Base-by-base conservation (phyloP, 352 stramenopile species). In the Phytophthora citricola region DNA sequence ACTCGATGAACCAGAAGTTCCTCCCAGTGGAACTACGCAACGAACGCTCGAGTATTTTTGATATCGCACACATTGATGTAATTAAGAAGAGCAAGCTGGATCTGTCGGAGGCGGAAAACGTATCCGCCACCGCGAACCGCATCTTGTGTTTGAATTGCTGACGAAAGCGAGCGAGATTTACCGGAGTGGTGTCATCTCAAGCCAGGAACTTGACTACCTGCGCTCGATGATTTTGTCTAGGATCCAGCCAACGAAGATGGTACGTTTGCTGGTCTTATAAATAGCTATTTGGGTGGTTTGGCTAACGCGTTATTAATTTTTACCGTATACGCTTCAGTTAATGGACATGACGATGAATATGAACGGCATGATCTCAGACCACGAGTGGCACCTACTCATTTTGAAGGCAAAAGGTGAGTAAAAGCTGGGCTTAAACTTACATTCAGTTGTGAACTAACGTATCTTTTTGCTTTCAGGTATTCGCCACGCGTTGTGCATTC, bases 121-220 rank as follows among this genome's bases (percentile, higher is more conserved):
- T 4, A 95, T 95, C 65, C 85, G 85, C 2, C 84, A 92, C 61
- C 83, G 87, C 5, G 87, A 95, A 41, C 87, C 85, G 36, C 87
- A 95, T 66, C 73, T 92, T 22, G 80, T 93, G 36, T 92, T 95
- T 61, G 87, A 92, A 31, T 58, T 92, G 52, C 66, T 95, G 14
- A 88, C 84, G 1, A 95, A 94, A 52, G 87, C 87, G 0, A 95
- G 87, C 34, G 83, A 90, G 36, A 92, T 95, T 51, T 95, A 95
- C 51, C 87, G 87, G 22, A 79, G 79, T 34, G 87, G 87, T 11
- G 63, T 95, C 15, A 94, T 95, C 45, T 92, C 79, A 8, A 92
- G 78, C 29, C 81, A 93, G 20, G 87, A 95, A 49, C 76, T 95
- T 10, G 87, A 95, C 27, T 70, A 67, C 1, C 58, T 95, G 27